Base-by-base conservation (phyloP, 2,329 filamentous ascomycete species). In the Paecilomyces sp. region DNA sequence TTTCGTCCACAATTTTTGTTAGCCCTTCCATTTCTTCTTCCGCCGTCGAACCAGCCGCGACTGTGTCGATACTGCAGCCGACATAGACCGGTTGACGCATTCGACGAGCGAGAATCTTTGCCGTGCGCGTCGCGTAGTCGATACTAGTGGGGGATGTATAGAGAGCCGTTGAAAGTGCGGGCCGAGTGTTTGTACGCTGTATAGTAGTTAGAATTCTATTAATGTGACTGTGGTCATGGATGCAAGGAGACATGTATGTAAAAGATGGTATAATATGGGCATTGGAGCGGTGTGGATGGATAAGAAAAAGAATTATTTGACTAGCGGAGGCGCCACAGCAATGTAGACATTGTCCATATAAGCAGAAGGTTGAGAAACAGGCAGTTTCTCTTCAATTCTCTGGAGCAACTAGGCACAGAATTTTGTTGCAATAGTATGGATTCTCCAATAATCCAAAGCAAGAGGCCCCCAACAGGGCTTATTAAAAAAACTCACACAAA, bases 21-120 rank as follows among this genome's bases (percentile, higher is more conserved):
- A 97, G 88, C 0, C 89, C 91, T 70, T 93, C 91, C 86, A 97
- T 92, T 77, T 97, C 93, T 79, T 97, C 94, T 71, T 97, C 92
- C 6, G 93, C 85, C 0, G 86, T 89, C 22, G 91, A 89, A 9
- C 91, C 91, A 68, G 92, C 84, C 1, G 82, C 85, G 13, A 84
- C 84, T 63, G 97, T 86, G 65, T 88, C 91, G 68, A 95, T 86
- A 34, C 92, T 96, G 71, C 90, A 95, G 24, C 90, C 90, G 18
- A 97, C 90, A 72, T 97, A 97, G n/a, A 90, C 87, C 0, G 92
- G 92, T 63, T 86, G 84, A 33, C 82, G 79, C 30, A 87, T 84
- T 66, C 85, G 88, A 58, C 86, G 85, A n/a, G 89, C 90, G 13
- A 97, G 76, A 1, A 96, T 82, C 73, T 90, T 94, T 1, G 94